Evolutionary conservation across 2,329 filamentous ascomycete species (phyloP), one percentile per base, ranked within the genome.

Genomic region (Magnaporthiopsis rhizophila): DNA sequence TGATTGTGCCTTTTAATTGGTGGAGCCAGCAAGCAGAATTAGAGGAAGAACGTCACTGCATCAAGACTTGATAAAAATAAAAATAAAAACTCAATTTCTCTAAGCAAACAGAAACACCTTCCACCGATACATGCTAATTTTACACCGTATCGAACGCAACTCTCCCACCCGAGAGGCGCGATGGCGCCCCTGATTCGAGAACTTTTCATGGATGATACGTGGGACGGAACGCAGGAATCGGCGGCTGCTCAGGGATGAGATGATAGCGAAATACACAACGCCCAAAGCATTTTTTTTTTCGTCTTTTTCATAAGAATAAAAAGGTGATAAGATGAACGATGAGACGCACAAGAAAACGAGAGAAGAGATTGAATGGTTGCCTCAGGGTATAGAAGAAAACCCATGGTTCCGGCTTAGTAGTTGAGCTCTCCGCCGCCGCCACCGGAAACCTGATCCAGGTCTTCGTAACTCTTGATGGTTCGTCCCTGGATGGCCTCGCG

Each of bases 391-490:
- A 18, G 13, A 28, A 21, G 7, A 30, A n/a, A 13, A 12, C 26
- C 24, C 26, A 12, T 32, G 11, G 30, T 24, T 30, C 26, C 7
- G 6, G 21, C 38, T 34, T 83, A 98, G 74, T 98, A 98, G 77
- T 98, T 96, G 71, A 98, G 80, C 78, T 97, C 94, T 34, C 91
- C 90, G 57, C 89, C 87, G 57, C 89, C 91, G 50, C 85, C 82
- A 18, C 88, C 86, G 53, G 87, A 87, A 65, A 89, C 89, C 59
- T 96, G 94, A 78, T 99, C 95, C 30, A 99, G 81, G 74, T 99
- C 95, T 76, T 99, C 96, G 74, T 99, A 99, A 75, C 92, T 97
- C 83, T 96, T 97, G 68, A 99, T 79, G 66, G 91, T 97, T 65
- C 95, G 86, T 6, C 95, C 95, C 69, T 96, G 91, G 0, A 96